Base-by-base conservation (phyloP, 495 filamentous ascomycete genomes). In the Rusavskia elegans region DNA sequence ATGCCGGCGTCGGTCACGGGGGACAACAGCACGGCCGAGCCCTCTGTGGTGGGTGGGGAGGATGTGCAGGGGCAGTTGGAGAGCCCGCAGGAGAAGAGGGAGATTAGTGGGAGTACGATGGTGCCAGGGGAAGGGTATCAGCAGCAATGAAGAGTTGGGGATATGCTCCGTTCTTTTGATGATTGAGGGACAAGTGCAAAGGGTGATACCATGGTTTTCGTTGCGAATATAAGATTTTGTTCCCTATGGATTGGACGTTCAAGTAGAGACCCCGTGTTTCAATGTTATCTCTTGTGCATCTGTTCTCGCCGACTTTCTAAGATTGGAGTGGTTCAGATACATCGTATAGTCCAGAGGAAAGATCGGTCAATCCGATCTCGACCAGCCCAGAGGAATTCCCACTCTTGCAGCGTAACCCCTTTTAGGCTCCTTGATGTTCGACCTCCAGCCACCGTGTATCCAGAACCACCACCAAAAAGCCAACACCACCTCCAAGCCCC, bases 1-100 rank as follows among this genome's bases (percentile, higher is more conserved):
- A 59, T 64, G 48, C 62, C 59, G 25, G 45, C 50, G 14, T 53
- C 50, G 50, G 49, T 48, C 0, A 51, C 42, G 23, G 56, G 53
- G 25, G 25, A 27, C 27, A 53, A 42, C 30, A 53, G 52, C 11
- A 51, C 41, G 20, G 41, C 19, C 5, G 41, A 45, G 10, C 20
- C 41, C 1, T 45, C 41, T 5, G 41, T 45, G 20, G 20, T 20
- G n/a, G 41, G 55, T 38, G 57, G 57, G 6, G 44, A 53, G 0
- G 50, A 52, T 5, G 50, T 37, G 50, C 51, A 46, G 35, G 54
- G 29, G 23, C 55, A 51, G 41, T 21, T 51, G 40, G 51, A 56
- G 13, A 37, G 40, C 2, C 45, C 38, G 5, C 44, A 42, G 9
- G 46, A 55, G 39, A 20, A 50, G 44, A 55, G 50, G 32, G 57